Conservation (phyloP, 106 monocot genomes). For the Acanthochlamys bracteata region DNA sequence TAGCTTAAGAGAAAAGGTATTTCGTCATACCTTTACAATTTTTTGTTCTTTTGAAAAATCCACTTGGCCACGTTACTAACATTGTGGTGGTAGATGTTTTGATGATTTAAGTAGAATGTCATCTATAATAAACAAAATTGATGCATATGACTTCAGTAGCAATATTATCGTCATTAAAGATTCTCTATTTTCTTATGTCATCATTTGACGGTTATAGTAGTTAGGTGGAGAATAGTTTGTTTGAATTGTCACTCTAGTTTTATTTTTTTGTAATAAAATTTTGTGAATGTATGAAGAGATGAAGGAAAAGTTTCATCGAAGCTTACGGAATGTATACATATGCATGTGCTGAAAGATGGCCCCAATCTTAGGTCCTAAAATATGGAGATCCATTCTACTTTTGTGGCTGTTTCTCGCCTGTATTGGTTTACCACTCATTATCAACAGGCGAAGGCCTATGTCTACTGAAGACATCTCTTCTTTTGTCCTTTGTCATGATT, state of each 20-base stretch:
- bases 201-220: too few relatives aligned
- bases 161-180: background rate
- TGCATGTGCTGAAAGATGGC: too few relatives aligned
- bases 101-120: slow-evolving; percentile 54
- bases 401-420: too few relatives aligned
- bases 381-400: too few relatives aligned
- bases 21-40: slow-evolving; percentile 60
- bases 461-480: slow-evolving; percentile 29
- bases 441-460: slow-evolving; percentile 47
- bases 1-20: slow-evolving; percentile 63
- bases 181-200: background rate
- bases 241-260: slow-evolving; percentile 18
- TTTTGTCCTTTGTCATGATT: slow-evolving; percentile 6
- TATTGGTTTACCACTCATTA: background rate
- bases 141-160: background rate
- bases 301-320: slow-evolving; percentile 34
- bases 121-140: slow-evolving; percentile 40
- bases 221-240: too few relatives aligned
- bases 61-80: slow-evolving; percentile 5
- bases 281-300: slow-evolving; percentile 49
- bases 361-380: too few relatives aligned
- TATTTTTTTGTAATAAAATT: slow-evolving; percentile 73
- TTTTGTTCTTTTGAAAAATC: slow-evolving; percentile 9
- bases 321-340: background rate
- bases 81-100: slow-evolving; percentile 48